Base-by-base conservation (phyloP, 1,139 yeast species). In the Saccharomyces uvarum region DNA sequence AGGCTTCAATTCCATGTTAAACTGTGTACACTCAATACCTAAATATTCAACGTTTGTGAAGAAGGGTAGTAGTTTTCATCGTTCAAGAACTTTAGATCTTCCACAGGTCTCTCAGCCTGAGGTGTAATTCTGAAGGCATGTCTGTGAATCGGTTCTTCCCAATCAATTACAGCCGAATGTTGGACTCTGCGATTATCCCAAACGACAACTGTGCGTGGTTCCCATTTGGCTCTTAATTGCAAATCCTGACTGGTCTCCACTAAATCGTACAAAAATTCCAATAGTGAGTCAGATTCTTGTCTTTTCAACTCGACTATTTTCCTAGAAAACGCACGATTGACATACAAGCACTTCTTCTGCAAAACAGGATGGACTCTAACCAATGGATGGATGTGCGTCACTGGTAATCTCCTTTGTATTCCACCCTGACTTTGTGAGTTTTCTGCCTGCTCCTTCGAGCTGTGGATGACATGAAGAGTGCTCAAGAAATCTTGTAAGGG, bases 61-160 rank as follows among this genome's bases (percentile, higher is more conserved):
- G 56, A 53, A 7, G 61, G 61, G 50, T 55, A 60, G 48, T 61
- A 61, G 31, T 51, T 56, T 21, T 56, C 56, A 41, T 61, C 60
- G 46, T 61, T 61, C 52, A 59, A 48, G 44, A 32, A 60, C 29
- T 61, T 61, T 14, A 58, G 51, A 44, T 57, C 61, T 31, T 59
- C 63, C 6, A 59, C 58, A 2, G 63, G 63, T 53, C 65, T 59
- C 33, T 61, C 65, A 19, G 57, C 90, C 62, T 79, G 79, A 7
- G 86, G 81, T 7, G 90, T 83, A 56, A 84, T 78, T 67, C 91
- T 76, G 61, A 83, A 81, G 3, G 86, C 87, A 62, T 84, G 88
- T 69, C 91, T 78, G 44, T 79, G 71, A 51, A 77, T 75, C 24
- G 77, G 78, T 7, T 76, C 72, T 52, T 75, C 80, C 84, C 85